These are phyloP conservation scores for Syzygium oleosum DNA, from an alignment of 345 rosid genomes.

Conservation along the genomic window DNA sequence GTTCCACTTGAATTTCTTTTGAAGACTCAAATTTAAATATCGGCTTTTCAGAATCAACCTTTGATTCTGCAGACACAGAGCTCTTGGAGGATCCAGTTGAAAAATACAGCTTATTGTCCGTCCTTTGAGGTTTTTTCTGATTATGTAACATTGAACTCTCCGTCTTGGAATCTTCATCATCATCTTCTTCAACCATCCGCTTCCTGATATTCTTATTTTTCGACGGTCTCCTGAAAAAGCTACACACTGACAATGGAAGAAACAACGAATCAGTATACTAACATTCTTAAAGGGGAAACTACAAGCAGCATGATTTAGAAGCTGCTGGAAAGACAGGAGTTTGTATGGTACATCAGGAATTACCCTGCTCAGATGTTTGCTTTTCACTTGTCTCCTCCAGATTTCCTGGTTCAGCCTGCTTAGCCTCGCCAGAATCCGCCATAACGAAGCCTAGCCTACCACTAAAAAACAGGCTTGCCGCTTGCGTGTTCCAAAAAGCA, in stretches of 20 bases:
- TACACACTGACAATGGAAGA: constrained; percentile 49
- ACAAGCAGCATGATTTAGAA: neutral
- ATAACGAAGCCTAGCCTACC: constrained; percentile 2
- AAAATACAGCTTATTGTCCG: constrained; percentile 55
- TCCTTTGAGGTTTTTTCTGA: constrained; percentile 41
- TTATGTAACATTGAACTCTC: constrained; percentile 36
- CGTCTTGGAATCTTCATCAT: constrained; percentile 38
- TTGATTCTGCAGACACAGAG: constrained; percentile 10
- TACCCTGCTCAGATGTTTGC: constrained; percentile 39
- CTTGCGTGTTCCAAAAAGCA: neutral
- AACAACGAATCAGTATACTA: constrained; percentile 3
- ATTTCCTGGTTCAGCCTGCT: neutral
- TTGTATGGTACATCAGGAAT: neutral
- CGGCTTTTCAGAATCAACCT: constrained; percentile 18
- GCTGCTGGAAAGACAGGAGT: neutral
- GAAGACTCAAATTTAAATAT: constrained; percentile 77
- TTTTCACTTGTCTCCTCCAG: neutral
- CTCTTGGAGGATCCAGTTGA: constrained; percentile 56
- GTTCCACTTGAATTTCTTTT: constrained; percentile 77
- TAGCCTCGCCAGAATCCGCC: constrained; percentile 35
- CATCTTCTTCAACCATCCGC: constrained; percentile 32
- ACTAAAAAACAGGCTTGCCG: neutral
- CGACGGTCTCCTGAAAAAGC: constrained; percentile 64
- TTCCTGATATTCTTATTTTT: constrained; percentile 70
- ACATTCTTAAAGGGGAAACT: neutral